phyloP scores from a whole-genome alignment of 176 grass and related monocot genomes.

The Lolium rigidum region DNA sequence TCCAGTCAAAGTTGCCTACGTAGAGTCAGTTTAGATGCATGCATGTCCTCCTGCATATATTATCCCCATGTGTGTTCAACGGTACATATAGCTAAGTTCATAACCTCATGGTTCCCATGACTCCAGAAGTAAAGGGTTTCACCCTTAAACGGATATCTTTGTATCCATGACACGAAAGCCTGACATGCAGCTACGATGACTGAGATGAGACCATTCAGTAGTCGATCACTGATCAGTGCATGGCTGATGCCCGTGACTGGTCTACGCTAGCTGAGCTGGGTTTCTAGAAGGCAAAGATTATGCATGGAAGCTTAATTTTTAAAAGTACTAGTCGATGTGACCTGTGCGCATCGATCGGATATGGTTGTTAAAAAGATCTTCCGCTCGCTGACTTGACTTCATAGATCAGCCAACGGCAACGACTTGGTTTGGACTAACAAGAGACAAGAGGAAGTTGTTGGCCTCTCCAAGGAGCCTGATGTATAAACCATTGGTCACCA shows the following conservation, averaged over 20 bases:
- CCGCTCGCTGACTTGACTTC: neutral
- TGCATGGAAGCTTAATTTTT: neutral
- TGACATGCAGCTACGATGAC: too few species aligned
- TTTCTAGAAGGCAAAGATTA: neutral
- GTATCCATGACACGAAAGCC: too few species aligned
- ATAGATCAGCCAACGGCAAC: neutral
- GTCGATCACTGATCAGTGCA: neutral
- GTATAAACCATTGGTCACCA: neutral
- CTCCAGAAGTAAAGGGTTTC: too few species aligned
- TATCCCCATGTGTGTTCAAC: neutral
- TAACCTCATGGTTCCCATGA: constrained; percentile 20
- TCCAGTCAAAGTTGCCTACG: neutral
- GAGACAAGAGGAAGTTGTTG: neutral
- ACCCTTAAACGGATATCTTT: too few species aligned
- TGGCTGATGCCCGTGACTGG: neutral
- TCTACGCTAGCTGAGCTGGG: neutral
- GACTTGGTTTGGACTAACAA: neutral
- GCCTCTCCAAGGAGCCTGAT: neutral
- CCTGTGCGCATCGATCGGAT: neutral
- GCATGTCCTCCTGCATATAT: constrained; percentile 18
- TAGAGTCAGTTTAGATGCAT: neutral
- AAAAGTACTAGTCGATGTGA: neutral
- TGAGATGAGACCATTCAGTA: neutral
- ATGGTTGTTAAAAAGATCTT: neutral
- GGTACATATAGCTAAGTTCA: constrained; percentile 13